These are phyloP conservation scores for Rhizophagus prolifer DNA, from an alignment of 192 early-diverging fungal genomes.

Conservation along the genomic window DNA sequence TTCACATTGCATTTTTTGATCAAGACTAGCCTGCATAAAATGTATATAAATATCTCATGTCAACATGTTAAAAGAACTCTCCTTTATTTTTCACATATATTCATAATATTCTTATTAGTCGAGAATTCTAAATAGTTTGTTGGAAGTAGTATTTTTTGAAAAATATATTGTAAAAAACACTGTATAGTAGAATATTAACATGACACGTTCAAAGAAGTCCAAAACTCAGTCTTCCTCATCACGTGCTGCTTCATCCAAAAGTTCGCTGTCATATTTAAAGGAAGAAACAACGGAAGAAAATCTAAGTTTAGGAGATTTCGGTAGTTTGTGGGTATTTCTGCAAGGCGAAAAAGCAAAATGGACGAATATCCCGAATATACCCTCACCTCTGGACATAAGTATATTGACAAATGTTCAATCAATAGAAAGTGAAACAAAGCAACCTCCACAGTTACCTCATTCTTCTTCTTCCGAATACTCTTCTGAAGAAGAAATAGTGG, in stretches of 20 bases:
- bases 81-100: no score
- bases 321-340: slow-evolving; percentile 12
- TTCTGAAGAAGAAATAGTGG: slow-evolving; percentile 23
- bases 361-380: background rate
- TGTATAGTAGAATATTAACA: background rate
- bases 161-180: background rate
- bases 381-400: background rate
- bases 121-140: background rate
- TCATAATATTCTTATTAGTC: no score
- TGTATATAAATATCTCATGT: no score
- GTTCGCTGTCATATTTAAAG: background rate
- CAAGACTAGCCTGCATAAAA: background rate
- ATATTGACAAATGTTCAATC: background rate
- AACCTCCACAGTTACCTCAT: slow-evolving; percentile 24
- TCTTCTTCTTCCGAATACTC: slow-evolving; percentile 33
- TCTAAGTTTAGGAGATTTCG: slow-evolving; percentile 23
- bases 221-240: slow-evolving; percentile 1
- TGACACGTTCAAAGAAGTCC: background rate
- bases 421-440: background rate
- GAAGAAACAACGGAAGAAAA: background rate
- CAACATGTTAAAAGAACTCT: background rate
- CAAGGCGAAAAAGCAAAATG: slow-evolving; percentile 25
- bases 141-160: background rate
- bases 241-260: slow-evolving; percentile 13
- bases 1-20: background rate